Evolutionary conservation across 2,329 filamentous ascomycete genomes (phyloP).

Genomic region (Cadophora gregata): DNA sequence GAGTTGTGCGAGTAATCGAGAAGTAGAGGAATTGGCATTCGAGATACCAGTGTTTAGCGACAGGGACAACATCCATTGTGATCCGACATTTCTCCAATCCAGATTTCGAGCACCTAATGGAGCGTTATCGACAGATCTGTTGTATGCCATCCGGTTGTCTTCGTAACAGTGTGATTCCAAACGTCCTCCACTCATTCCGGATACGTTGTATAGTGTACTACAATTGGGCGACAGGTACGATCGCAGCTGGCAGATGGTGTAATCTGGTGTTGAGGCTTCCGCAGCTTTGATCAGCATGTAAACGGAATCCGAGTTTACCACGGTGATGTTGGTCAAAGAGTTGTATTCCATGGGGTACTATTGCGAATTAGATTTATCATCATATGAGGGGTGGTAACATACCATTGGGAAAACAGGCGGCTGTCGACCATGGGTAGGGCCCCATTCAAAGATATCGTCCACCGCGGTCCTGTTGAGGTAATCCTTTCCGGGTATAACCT

Average conservation of each 20-base stretch:
- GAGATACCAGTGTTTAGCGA: constrained; percentile 61
- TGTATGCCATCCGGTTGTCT: constrained; percentile 61
- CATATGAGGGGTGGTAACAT: constrained; percentile 29
- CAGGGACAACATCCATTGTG: constrained; percentile 60
- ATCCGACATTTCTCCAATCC: constrained; percentile 62
- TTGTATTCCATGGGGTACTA: constrained; percentile 68
- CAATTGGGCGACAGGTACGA: constrained; percentile 70
- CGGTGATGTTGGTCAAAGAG: constrained; percentile 64
- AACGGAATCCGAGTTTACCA: constrained; percentile 57
- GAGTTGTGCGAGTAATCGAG: constrained; percentile 62
- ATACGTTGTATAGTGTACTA: constrained; percentile 65
- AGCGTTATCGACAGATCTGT: constrained; percentile 48
- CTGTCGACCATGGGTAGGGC: constrained; percentile 54
- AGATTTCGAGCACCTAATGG: constrained; percentile 42
- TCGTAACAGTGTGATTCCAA: constrained; percentile 67
- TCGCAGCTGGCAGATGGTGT: constrained; percentile 71
- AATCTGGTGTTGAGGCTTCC: constrained; percentile 51
- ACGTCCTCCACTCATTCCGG: constrained; percentile 61
- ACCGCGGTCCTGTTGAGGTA: constrained; percentile 64
- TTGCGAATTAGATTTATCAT: constrained; percentile 10
- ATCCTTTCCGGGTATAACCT: constrained; percentile 42
- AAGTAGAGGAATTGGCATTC: constrained; percentile 63
- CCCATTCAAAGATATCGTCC: constrained; percentile 75
- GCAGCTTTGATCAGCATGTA: constrained; percentile 67
- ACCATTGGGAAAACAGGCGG: constrained; percentile 59